These are phyloP conservation scores for Cladosporium sp. DNA, from an alignment of 2,329 filamentous ascomycete genomes.

Conservation along the genomic window DNA sequence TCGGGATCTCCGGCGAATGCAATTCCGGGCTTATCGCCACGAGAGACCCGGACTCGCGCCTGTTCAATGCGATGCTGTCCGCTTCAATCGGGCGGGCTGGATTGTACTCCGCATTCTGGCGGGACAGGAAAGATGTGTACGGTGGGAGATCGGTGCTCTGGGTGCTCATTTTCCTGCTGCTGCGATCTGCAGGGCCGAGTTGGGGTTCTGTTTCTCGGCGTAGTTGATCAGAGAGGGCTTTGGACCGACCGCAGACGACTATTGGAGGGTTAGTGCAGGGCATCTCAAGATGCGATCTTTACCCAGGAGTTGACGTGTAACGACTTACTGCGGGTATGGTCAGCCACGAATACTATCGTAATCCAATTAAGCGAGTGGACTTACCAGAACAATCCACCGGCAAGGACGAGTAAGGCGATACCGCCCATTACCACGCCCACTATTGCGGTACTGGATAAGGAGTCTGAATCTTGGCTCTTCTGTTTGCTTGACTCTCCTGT, in stretches of 20 bases:
- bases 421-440: constrained; percentile 59
- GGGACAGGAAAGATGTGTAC: neutral
- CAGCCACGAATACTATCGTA: neutral
- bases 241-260: neutral
- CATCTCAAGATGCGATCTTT: neutral
- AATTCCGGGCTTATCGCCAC: neutral
- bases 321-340: neutral
- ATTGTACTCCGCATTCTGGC: neutral
- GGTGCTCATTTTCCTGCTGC: neutral
- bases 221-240: neutral
- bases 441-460: constrained; percentile 38
- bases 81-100: neutral
- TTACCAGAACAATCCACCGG: constrained; percentile 55
- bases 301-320: neutral
- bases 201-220: neutral
- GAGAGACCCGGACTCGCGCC: neutral
- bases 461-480: constrained; percentile 12
- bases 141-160: neutral
- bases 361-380: neutral
- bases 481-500: neutral
- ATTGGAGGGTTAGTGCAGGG: neutral
- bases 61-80: neutral
- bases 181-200: neutral
- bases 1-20: neutral
- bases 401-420: constrained; percentile 55